phyloP scores from a whole-genome alignment of 495 filamentous ascomycete species.

The Penicillium turbatum region DNA sequence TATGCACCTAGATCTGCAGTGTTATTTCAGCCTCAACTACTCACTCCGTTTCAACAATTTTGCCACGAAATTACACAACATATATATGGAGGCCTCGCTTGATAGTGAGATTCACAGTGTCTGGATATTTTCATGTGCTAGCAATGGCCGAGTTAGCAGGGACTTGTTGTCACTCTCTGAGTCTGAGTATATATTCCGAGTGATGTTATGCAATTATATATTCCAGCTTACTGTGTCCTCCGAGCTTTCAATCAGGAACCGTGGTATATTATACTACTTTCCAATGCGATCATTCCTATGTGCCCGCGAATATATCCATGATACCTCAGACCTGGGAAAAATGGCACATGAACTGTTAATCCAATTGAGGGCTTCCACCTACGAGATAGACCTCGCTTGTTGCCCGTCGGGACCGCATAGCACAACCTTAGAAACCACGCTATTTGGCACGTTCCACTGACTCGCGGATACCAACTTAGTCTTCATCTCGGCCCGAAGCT shows the following conservation, averaged over 20 bases:
- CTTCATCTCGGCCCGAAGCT: background rate
- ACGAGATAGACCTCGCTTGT: background rate
- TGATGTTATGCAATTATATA: too few relatives aligned
- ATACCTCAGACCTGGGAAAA: too few relatives aligned
- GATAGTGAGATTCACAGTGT: background rate
- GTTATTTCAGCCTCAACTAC: slow-evolving; percentile 17
- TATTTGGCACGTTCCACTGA: slow-evolving; percentile 2
- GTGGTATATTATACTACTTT: background rate
- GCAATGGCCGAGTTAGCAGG: too few relatives aligned
- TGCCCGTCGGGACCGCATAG: background rate
- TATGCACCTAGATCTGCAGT: slow-evolving; percentile 10
- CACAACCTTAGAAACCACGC: background rate
- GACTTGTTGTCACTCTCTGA: too few relatives aligned
- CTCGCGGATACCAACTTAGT: slow-evolving; percentile 2
- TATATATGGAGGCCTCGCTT: background rate
- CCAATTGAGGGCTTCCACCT: background rate
- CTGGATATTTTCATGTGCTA: background rate
- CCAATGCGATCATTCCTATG: background rate
- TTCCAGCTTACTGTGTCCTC: too few relatives aligned
- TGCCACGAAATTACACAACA: slow-evolving; percentile 15
- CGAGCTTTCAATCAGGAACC: background rate
- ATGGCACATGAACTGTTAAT: background rate
- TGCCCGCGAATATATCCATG: background rate
- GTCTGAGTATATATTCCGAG: background rate
- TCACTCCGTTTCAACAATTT: slow-evolving; percentile 2